Evolutionary conservation across 2,329 filamentous ascomycete genomes (phyloP).

Genomic region (Alternaria dauci): DNA sequence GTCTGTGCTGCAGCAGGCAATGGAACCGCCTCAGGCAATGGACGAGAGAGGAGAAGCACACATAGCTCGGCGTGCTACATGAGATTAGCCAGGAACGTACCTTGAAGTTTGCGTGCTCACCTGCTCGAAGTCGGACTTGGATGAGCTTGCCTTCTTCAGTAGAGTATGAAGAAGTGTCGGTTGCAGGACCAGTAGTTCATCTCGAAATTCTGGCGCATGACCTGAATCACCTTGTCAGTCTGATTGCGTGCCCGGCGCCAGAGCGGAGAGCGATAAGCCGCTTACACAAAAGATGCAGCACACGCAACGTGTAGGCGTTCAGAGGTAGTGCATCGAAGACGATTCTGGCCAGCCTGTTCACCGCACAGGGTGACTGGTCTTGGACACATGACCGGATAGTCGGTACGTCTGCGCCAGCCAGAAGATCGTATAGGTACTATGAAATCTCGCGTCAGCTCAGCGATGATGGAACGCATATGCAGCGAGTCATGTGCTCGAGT

Average conservation of each 20-base stretch:
- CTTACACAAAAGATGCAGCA: constrained; percentile 61
- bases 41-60: constrained; percentile 43
- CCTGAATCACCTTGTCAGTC: constrained; percentile 37
- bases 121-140: constrained; percentile 40
- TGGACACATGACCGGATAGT: constrained; percentile 57
- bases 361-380: constrained; percentile 59
- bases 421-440: constrained; percentile 50
- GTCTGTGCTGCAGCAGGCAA: constrained; percentile 45
- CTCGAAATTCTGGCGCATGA: constrained; percentile 41
- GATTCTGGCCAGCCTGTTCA: constrained; percentile 53
- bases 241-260: background rate
- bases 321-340: constrained; percentile 61
- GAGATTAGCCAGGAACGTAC: constrained; percentile 3
- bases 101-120: constrained; percentile 26
- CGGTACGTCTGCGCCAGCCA: constrained; percentile 41
- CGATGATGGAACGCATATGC: constrained; percentile 22
- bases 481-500: constrained; percentile 31
- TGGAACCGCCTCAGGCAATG: constrained; percentile 39
- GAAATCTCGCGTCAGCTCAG: constrained; percentile 34
- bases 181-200: constrained; percentile 41
- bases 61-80: constrained; percentile 41
- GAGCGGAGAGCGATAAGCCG: constrained; percentile 7
- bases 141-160: constrained; percentile 44
- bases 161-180: constrained; percentile 45
- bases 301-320: constrained; percentile 60